Evolutionary conservation across 2,329 filamentous ascomycete species (phyloP), one percentile per base, ranked within the genome.

Genomic region (Bipolaris bicolor): DNA sequence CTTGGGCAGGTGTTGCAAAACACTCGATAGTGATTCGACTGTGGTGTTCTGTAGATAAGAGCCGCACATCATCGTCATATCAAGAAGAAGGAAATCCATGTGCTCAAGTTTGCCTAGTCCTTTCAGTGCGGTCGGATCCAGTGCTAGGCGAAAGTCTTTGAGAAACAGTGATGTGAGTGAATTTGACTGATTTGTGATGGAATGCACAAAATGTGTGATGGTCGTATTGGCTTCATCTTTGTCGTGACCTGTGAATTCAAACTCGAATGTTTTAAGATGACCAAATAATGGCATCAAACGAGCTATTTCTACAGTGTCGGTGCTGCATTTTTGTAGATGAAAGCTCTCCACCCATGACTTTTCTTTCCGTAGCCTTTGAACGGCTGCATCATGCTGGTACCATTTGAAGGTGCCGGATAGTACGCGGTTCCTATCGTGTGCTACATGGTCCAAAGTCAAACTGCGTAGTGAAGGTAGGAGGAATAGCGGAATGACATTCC

Each of bases 261-360:
- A 16, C 31, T 49, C 29, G 13, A 58, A 44, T 9, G 20, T 44
- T 43, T 48, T 51, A 22, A 58, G 57, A 16, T 34, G 15, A 6
- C 29, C 40, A 20, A 50, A 47, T 1, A 40, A n/a, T 39, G 31
- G 10, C 16, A 56, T 44, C 37, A 48, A 22, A 22, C 22, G 16
- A n/a, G 16, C 13, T 5, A 56, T 20, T 22, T 48, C 48, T 4
- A 26, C 18, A 0, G 34, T 40, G 15, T 26, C 39, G n/a, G 11
- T 26, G 15, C 18, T 22, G 13, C 40, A 44, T 5, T 26, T 13
- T 9, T 22, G n/a, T 13, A 59, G 5, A 15, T 36, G 11, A 13
- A 59, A 49, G 13, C 48, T 18, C 29, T 58, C 47, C 7, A 58
- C 7, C 22, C n/a, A 26, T 9, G 56, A 58, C 7, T 43, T 47